phyloP scores from a whole-genome alignment of 495 filamentous ascomycete species.

The Tuber calosporum region DNA sequence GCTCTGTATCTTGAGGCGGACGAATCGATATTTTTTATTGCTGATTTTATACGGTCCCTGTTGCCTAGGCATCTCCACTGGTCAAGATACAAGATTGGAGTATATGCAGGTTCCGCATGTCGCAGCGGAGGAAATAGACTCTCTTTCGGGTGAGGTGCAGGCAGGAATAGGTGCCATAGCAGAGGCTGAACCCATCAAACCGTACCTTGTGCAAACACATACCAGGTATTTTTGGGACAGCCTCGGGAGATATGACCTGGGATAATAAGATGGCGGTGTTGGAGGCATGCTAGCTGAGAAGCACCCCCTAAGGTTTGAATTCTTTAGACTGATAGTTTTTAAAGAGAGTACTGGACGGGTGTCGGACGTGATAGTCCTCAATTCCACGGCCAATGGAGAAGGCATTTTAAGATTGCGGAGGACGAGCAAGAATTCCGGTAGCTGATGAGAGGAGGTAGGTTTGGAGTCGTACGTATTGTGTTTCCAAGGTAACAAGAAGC shows the following conservation, averaged over 20 bases:
- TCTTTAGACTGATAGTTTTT: not conserved
- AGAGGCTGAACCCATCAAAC: conserved; percentile 12
- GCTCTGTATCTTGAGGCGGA: not conserved
- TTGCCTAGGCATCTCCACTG: not conserved
- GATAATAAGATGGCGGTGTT: not conserved
- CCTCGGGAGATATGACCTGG: not conserved
- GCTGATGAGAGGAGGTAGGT: not conserved
- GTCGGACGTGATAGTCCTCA: not conserved
- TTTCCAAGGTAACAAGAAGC: not conserved
- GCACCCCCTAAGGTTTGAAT: not conserved
- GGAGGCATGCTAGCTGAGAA: not conserved
- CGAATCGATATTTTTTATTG: not conserved
- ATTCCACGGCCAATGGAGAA: not conserved
- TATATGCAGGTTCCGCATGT: conserved; percentile 35
- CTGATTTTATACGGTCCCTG: not conserved
- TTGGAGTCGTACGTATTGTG: not conserved
- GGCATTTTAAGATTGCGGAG: not conserved
- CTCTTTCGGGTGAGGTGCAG: conserved; percentile 21
- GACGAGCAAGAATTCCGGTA: not conserved
- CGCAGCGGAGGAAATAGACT: conserved; percentile 31
- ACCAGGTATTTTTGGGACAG: not conserved
- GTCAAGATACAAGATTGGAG: conserved; percentile 18
- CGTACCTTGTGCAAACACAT: conserved; percentile 11
- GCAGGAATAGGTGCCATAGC: conserved; percentile 15
- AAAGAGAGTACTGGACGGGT: not conserved